Base-by-base conservation (phyloP, 768 basidiomycete genomes). In the Vishniacozyma victoriae region DNA sequence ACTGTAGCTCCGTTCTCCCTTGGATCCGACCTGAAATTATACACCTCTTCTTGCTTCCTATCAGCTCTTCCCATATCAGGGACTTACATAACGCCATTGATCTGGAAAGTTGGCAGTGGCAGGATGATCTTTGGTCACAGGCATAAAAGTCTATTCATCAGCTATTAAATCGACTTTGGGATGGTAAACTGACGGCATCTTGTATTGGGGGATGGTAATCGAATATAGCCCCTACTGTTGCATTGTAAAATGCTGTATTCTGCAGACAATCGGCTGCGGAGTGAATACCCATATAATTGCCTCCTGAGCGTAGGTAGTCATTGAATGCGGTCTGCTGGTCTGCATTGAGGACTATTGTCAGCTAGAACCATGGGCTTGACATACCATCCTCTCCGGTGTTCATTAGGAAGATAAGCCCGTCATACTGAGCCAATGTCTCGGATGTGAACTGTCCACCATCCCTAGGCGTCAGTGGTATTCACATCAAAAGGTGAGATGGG, bases 21-120 rank as follows among this genome's bases (percentile, higher is more conserved):
- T 24, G 86, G 86, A 64, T 87, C 83, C 4, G 80, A 81, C 48
- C 82, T 76, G 66, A 85, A 86, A 57, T 83, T 81, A 62, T 86
- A 86, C 23, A 67, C 64, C 49, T 75, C 74, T 44, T 75, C 74
- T 35, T 67, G 57, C 70, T 70, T 35, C n/a, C 3, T 7, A 13
- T 15, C 26, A 22, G n/a, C 6, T 46, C 37, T 38, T 18, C 14
- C 11, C 13, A 41, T 33, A 20, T 35, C 7, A 18, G 36, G 19
- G 35, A 59, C 71, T 47, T 26, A 63, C 66, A 46, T 60, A 72
- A 24, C 58, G 69, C 72, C 72, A 75, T 36, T 58, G 50, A 27
- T 67, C 67, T 0, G 74, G 74, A 1, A 75, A 70, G 66, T 75
- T 75, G 43, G 70, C 74, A 1, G 80, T 83, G 40, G 82, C 82